Conservation (phyloP, 345 rosid species). For the Dovyalis caffra region DNA sequence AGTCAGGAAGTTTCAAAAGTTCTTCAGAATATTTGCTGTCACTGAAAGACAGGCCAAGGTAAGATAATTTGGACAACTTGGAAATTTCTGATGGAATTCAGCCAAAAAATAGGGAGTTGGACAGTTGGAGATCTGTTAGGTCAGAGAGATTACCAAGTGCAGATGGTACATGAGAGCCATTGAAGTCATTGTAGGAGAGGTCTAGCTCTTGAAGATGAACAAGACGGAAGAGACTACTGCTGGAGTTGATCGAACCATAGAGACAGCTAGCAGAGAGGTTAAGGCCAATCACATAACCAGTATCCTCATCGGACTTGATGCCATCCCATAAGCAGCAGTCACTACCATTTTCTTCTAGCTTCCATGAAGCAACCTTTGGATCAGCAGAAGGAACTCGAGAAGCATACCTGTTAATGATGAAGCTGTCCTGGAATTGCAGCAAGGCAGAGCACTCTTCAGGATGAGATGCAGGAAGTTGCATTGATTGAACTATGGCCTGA, state of each 20-base stretch:
- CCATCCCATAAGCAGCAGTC: too few relatives aligned
- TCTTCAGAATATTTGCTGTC: background rate
- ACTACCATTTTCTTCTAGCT: too few relatives aligned
- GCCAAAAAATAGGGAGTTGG: background rate
- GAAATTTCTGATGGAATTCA: conserved; percentile 14
- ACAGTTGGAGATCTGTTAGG: conserved; percentile 18
- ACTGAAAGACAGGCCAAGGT: conserved; percentile 2
- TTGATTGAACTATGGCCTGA: too few relatives aligned
- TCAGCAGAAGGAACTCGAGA: too few relatives aligned
- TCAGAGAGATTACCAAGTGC: background rate
- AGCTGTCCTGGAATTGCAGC: too few relatives aligned
- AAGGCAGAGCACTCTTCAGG: too few relatives aligned
- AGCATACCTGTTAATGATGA: too few relatives aligned
- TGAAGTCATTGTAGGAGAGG: conserved; percentile 18
- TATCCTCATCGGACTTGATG: too few relatives aligned
- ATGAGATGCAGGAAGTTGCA: too few relatives aligned
- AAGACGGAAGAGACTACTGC: conserved; percentile 14
- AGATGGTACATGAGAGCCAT: conserved; percentile 10
- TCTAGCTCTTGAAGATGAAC: conserved; percentile 18
- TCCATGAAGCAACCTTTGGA: too few relatives aligned
- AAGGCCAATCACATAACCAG: too few relatives aligned
- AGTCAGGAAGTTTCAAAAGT: background rate
- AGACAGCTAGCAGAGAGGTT: conserved; percentile 3
- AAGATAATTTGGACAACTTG: background rate
- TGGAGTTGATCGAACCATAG: conserved; percentile 20